phyloP scores from a whole-genome alignment of 2,329 filamentous ascomycete species.

The Chrysosporium keratinophilum region DNA sequence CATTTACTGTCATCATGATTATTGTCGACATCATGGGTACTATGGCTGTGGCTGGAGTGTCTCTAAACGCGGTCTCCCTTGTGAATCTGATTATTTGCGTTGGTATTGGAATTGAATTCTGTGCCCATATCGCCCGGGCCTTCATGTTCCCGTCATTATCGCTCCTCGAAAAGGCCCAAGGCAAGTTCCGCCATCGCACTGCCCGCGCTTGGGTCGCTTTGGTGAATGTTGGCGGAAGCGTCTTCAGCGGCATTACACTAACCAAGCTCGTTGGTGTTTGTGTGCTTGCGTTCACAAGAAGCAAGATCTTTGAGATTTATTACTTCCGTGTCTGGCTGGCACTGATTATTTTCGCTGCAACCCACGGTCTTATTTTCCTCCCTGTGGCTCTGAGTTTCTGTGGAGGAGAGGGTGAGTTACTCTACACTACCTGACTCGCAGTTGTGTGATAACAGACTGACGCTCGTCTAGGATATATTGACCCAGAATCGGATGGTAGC shows the following conservation, averaged over 20 bases:
- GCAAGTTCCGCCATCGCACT: slow-evolving; percentile 68
- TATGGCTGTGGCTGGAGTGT: slow-evolving; percentile 82
- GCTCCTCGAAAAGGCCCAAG: slow-evolving; percentile 70
- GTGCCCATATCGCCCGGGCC: slow-evolving; percentile 87
- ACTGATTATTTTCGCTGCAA: slow-evolving; percentile 76
- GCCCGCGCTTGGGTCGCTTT: slow-evolving; percentile 85
- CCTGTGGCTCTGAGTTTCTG: slow-evolving; percentile 78
- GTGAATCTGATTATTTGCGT: slow-evolving; percentile 97
- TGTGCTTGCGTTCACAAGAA: slow-evolving; percentile 86
- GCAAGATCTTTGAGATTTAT: slow-evolving; percentile 99
- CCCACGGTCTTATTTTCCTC: slow-evolving; percentile 81
- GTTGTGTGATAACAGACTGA: slow-evolving; percentile 14
- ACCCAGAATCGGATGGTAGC: slow-evolving; percentile 77
- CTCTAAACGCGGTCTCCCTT: slow-evolving; percentile 85
- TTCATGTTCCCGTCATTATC: slow-evolving; percentile 84
- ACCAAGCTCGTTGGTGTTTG: slow-evolving; percentile 89
- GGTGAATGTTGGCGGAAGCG: slow-evolving; percentile 86
- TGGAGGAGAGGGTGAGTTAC: slow-evolving; percentile 59
- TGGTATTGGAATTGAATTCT: slow-evolving; percentile 94
- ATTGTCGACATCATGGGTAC: slow-evolving; percentile 88
- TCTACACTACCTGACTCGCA: not conserved
- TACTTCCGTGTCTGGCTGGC: slow-evolving; percentile 97
- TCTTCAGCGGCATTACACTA: slow-evolving; percentile 91
- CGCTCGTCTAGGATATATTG: slow-evolving; percentile 57
- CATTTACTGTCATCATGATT: slow-evolving; percentile 82